Conservation (phyloP, 2,329 filamentous ascomycete genomes). For the Aureobasidium sp. region DNA sequence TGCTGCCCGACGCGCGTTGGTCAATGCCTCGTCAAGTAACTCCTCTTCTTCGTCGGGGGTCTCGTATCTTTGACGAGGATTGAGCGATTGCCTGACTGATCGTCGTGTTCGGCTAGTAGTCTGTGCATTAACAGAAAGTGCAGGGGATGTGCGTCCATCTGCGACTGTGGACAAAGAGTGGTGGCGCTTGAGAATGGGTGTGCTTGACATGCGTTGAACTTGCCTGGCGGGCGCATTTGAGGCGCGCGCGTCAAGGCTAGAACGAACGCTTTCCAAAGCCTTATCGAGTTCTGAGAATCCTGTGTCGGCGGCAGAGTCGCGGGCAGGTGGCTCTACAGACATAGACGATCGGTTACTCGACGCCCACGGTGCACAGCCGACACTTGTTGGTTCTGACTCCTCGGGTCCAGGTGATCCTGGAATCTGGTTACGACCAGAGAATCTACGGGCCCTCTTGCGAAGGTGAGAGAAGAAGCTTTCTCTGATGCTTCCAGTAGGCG, state of each 20-base stretch:
- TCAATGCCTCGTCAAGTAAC: slow-evolving; percentile 79
- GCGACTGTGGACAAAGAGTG: slow-evolving; percentile 36
- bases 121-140: slow-evolving; percentile 26
- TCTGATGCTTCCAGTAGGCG: slow-evolving; percentile 71
- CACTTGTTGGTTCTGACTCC: slow-evolving; percentile 77
- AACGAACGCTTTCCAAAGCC: slow-evolving; percentile 51
- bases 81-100: slow-evolving; percentile 59
- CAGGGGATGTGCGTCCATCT: slow-evolving; percentile 47
- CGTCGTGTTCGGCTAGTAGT: slow-evolving; percentile 64
- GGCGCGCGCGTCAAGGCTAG: slow-evolving; percentile 43
- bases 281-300: slow-evolving; percentile 54
- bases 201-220: slow-evolving; percentile 28
- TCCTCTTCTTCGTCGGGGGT: slow-evolving; percentile 96
- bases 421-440: slow-evolving; percentile 84
- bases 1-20: slow-evolving; percentile 66
- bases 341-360: slow-evolving; percentile 69
- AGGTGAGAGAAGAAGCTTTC: slow-evolving; percentile 98
- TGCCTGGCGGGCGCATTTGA: slow-evolving; percentile 14
- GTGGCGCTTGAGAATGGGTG: slow-evolving; percentile 40
- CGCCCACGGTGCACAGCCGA: slow-evolving; percentile 82
- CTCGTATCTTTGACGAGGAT: slow-evolving; percentile 79
- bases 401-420: slow-evolving; percentile 72
- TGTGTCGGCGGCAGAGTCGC: slow-evolving; percentile 36
- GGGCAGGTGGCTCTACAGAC: slow-evolving; percentile 42
- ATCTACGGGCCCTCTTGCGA: slow-evolving; percentile 80